Percentiles rank a stretch among this genome's conserved stretches.
phyloP scores from a whole-genome alignment of 176 grass and related monocot genomes.

The Oryza brachyantha region DNA sequence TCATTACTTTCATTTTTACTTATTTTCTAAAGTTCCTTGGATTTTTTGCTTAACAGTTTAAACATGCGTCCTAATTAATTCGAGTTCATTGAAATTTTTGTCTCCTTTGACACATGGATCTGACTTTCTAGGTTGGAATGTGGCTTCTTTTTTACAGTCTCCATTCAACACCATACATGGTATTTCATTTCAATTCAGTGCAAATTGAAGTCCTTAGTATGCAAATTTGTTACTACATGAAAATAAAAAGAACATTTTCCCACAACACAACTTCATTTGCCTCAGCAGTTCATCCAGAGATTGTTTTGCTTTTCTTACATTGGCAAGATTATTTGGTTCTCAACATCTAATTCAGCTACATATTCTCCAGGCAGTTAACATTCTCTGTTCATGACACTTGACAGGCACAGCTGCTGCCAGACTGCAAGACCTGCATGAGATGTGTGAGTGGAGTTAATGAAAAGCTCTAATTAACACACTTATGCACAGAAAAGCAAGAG shows the following conservation, averaged over 20 bases:
- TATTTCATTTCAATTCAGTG: neutral
- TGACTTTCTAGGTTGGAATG: neutral
- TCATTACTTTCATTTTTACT: neutral
- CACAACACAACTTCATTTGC: neutral
- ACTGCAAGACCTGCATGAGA: slow-evolving; percentile 14
- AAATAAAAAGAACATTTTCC: neutral
- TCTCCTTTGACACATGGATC: neutral
- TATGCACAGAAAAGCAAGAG: slow-evolving; percentile 34
- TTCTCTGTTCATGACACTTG: slow-evolving; percentile 22
- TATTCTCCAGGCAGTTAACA: neutral
- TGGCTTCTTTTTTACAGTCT: neutral
- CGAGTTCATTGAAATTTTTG: neutral
- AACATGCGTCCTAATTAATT: neutral
- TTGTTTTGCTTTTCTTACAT: neutral
- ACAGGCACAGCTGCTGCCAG: slow-evolving; percentile 27
- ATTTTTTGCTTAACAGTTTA: neutral
- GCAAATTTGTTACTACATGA: neutral
- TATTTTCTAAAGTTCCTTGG: neutral
- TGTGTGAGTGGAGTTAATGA: slow-evolving; percentile 28
- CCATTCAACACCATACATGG: neutral
- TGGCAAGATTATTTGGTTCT: neutral
- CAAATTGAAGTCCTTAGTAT: neutral
- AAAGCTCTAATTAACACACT: neutral
- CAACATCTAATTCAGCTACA: neutral
- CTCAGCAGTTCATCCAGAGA: neutral